Base-by-base conservation (phyloP, 305 asterid genomes). In the Andrographis paniculata region DNA sequence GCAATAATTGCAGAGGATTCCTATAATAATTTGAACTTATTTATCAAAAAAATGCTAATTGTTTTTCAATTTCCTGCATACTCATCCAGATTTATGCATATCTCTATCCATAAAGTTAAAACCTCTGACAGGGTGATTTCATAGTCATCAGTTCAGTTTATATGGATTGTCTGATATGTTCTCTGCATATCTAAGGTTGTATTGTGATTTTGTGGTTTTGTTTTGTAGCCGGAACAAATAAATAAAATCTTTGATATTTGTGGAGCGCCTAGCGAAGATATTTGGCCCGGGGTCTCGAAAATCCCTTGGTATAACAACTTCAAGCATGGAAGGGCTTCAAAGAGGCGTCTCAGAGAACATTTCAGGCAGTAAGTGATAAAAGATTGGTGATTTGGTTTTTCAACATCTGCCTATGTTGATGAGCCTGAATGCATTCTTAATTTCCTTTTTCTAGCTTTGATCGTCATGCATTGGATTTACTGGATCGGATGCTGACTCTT, bases 341-440 rank as follows among this genome's bases (percentile, higher is more conserved):
- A 84, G 66, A 80, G 96, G 68, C 91, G 95, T 44, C 80, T 87
- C 59, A 78, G 81, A 65, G 96, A 87, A 62, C 81, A 65, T 56
- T 87, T 70, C 69, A 74, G 94, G 61, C 96, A 80, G 96, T 87
- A 76, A 78, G 93, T n/a, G n/a, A n/a, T n/a, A n/a, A n/a, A n/a
- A n/a, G n/a, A n/a, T n/a, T n/a, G n/a, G n/a, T n/a, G n/a, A n/a
- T n/a, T n/a, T n/a, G n/a, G n/a, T n/a, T n/a, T n/a, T n/a, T n/a
- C n/a, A n/a, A n/a, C n/a, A n/a, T n/a, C n/a, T n/a, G n/a, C n/a
- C n/a, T n/a, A n/a, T n/a, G n/a, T n/a, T n/a, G n/a, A n/a, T n/a
- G n/a, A n/a, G n/a, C n/a, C n/a, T n/a, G n/a, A n/a, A n/a, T n/a
- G n/a, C n/a, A n/a, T 57, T 31, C 56, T 36, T 38, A 10, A 22